phyloP scores from a whole-genome alignment of 2,329 filamentous ascomycete species.

The Elsinoe fawcettii region DNA sequence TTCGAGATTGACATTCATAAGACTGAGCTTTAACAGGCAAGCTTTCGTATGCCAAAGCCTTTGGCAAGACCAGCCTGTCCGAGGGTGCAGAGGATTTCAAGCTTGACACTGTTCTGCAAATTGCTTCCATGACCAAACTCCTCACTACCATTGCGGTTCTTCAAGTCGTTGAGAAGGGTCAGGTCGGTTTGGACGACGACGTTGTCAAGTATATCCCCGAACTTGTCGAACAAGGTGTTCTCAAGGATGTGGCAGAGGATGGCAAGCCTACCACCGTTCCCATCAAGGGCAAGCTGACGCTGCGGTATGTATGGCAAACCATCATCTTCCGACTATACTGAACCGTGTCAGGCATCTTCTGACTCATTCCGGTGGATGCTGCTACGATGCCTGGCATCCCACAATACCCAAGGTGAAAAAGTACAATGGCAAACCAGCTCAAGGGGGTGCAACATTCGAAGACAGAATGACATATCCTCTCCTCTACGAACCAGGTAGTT shows the following conservation, averaged over 20 bases:
- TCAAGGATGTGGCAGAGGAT: constrained; percentile 41
- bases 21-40: constrained; percentile 13
- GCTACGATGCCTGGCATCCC: constrained; percentile 40
- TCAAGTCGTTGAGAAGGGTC: constrained; percentile 48
- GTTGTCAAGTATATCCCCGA: constrained; percentile 42
- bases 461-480: constrained; percentile 41
- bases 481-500: constrained; percentile 43
- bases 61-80: constrained; percentile 22
- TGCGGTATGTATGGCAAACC: constrained; percentile 26
- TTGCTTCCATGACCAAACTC: constrained; percentile 38
- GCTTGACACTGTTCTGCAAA: constrained; percentile 26
- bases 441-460: constrained; percentile 30
- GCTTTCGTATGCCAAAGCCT: constrained; percentile 26
- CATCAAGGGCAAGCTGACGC: constrained; percentile 39
- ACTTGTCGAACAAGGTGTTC: constrained; percentile 40
- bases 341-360: constrained; percentile 37
- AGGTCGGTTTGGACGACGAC: constrained; percentile 41
- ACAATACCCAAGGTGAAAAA: constrained; percentile 25
- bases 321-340: not conserved
- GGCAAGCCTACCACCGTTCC: constrained; percentile 28
- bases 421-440: constrained; percentile 16
- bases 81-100: constrained; percentile 21
- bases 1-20: not conserved
- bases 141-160: constrained; percentile 46
- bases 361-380: constrained; percentile 44